A percentile compares a stretch with the other conserved stretches of the same genome.
phyloP scores from a whole-genome alignment of 2,329 filamentous ascomycete genomes.

The Colletotrichum camelliae region DNA sequence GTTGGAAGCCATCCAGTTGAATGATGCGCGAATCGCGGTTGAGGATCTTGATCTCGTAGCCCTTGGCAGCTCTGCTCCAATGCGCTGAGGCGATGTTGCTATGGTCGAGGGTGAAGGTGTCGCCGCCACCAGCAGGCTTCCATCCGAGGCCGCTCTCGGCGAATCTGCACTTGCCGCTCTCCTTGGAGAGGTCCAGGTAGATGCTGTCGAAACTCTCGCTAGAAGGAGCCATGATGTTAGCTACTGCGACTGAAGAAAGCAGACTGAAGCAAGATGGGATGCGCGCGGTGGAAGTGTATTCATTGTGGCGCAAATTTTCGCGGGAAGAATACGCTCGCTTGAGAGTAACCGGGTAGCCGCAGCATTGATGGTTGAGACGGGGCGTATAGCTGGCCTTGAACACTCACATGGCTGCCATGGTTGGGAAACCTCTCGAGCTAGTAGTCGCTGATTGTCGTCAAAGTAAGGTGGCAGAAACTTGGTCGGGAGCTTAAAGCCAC shows the following conservation, averaged over 20 bases:
- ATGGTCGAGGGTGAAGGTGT: constrained; percentile 92
- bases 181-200: constrained; percentile 92
- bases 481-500: neutral
- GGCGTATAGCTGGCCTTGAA: neutral
- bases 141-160: constrained; percentile 94
- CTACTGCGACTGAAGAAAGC: neutral
- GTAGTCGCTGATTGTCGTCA: neutral
- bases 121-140: constrained; percentile 86
- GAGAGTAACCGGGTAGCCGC: neutral
- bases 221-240: constrained; percentile 12
- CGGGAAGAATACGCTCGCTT: neutral
- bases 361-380: neutral
- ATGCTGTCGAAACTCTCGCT: constrained; percentile 97
- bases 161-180: constrained; percentile 91
- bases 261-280: neutral
- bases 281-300: neutral
- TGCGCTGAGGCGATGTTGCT: constrained; percentile 85
- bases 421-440: neutral
- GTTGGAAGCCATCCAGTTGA: constrained; percentile 93
- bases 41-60: constrained; percentile 91
- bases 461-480: neutral
- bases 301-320: constrained; percentile 28
- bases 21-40: constrained; percentile 85
- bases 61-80: constrained; percentile 93
- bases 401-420: constrained; percentile 23